Base-by-base conservation (phyloP, 768 basidiomycete genomes). In the Lanmaoa pseudosensibilis region DNA sequence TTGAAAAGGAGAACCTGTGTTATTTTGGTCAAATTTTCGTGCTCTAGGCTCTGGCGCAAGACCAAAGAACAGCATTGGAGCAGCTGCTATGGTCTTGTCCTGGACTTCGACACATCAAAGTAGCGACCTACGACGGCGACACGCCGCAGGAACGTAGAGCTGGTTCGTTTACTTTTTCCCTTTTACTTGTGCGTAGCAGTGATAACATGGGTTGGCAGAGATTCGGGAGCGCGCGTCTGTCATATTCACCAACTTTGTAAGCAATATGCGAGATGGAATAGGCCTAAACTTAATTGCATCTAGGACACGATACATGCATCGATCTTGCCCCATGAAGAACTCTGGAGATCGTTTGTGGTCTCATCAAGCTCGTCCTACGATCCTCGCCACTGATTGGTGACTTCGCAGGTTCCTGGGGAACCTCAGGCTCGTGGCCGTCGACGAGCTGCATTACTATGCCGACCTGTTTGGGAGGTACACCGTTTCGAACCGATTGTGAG, bases 191-290 rank as follows among this genome's bases (percentile, higher is more conserved):
- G 16, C 34, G 23, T 13, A 40, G 30, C 25, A 8, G 30, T 50
- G 19, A 40, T 41, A 36, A 40, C 25, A 45, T 47, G 37, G 30
- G 27, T 41, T 36, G 40, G 18, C 48, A 89, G 88, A 70, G 18
- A 86, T 94, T 54, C 82, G 94, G 44, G 84, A 86, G 50, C 82
- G 74, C 2, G 85, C 86, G 0, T 90, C 89, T 0, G 82, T 93
- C 23, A 88, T 96, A 49, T 89, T 95, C 65, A 94, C 93, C 5
- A 96, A 96, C 66, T 93, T 94, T 63, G 90, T 89, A 63, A n/a
- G 82, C 45, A 13, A 33, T 15, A n/a, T 18, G 18, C 10, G 15
- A 32, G 45, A 39, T 27, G 3, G 36, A 46, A 25, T 10, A 25
- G 0, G 10, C 15, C 21, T 21, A 36, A 38, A 44, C 44, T 62